Conservation (phyloP, 352 stramenopile species). For the Paralagenidium karlingii region DNA sequence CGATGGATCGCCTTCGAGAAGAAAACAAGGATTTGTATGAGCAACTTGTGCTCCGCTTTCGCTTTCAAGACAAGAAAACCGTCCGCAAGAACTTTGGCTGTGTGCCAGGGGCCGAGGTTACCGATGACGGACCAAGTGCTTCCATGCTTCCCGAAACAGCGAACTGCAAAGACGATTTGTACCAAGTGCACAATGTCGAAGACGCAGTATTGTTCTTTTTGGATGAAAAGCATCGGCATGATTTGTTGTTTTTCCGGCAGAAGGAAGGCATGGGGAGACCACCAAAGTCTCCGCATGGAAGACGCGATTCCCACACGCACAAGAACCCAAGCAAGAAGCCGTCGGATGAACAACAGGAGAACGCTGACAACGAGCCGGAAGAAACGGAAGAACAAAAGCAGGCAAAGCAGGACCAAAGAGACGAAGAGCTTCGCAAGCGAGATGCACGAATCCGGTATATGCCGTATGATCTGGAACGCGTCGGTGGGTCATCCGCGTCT, state of each 20-base stretch:
- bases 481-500: slow-evolving; percentile 13
- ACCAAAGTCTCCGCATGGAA: too few relatives aligned
- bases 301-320: too few relatives aligned
- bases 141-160: background rate
- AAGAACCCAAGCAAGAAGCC: too few relatives aligned
- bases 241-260: slow-evolving; percentile 54
- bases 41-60: slow-evolving; percentile 10
- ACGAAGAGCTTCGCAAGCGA: too few relatives aligned
- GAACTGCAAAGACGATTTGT: background rate
- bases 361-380: too few relatives aligned
- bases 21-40: slow-evolving; percentile 15
- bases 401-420: too few relatives aligned
- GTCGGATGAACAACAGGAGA: too few relatives aligned
- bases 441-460: too few relatives aligned
- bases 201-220: slow-evolving; percentile 63
- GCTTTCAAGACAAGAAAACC: background rate
- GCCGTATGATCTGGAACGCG: slow-evolving; percentile 43
- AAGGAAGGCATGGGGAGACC: too few relatives aligned
- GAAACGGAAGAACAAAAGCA: too few relatives aligned
- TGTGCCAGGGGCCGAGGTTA: background rate
- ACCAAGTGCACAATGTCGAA: slow-evolving; percentile 21
- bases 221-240: slow-evolving; percentile 45
- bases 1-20: slow-evolving; percentile 4
- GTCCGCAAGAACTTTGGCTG: too few relatives aligned
- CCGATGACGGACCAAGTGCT: slow-evolving; percentile 1